Evolutionary conservation across 306 rosid species (phyloP), one percentile per base, ranked within the genome.

Genomic region (Prosopis cineraria): DNA sequence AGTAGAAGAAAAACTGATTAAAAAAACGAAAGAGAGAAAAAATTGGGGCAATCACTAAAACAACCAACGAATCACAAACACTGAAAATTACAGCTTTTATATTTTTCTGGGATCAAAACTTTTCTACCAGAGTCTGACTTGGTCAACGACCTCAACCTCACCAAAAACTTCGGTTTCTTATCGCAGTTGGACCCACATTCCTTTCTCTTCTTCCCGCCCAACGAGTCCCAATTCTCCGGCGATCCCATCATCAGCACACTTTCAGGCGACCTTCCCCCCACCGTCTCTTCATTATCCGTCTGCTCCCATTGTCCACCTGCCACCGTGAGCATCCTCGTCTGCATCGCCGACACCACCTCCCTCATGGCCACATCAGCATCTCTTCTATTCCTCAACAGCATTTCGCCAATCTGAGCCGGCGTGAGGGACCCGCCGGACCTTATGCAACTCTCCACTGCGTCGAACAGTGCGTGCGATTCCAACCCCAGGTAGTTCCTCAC

Each of bases 371-470:
- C 75, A 37, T 91, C 91, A 22, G 80, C 83, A 25, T 93, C 78
- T 0, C 72, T 70, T 7, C 97, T 78, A 7, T 93, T 93, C 76
- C 97, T 84, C 63, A 93, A 56, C 79, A 93, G 73, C 10, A 88
- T 83, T 88, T 93, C 98, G 11, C 97, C 98, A 0, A 88, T 83
- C 45, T 93, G 97, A 0, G 98, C 97, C 1, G 98, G 98, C 30
- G 98, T 91, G 36, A 93, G 89, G 19, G 92, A 86, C 69, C 97
- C 93, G 6, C 98, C 93, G 0, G 87, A 78, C 47, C 89, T 81
- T 29, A 88, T 73, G 44, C 97, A 90, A 27, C 86, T 77, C n/a
- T 93, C 97, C 14, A 83, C 93, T 0, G 78, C 89, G 33, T 89
- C 95, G 9, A 90, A 87, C 67, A 90, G 74, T 43, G 67, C 78